A percentile compares a stretch with the other conserved stretches of the same genome.
Conservation (phyloP, 495 filamentous ascomycete species). For the Tuber calosporum region DNA sequence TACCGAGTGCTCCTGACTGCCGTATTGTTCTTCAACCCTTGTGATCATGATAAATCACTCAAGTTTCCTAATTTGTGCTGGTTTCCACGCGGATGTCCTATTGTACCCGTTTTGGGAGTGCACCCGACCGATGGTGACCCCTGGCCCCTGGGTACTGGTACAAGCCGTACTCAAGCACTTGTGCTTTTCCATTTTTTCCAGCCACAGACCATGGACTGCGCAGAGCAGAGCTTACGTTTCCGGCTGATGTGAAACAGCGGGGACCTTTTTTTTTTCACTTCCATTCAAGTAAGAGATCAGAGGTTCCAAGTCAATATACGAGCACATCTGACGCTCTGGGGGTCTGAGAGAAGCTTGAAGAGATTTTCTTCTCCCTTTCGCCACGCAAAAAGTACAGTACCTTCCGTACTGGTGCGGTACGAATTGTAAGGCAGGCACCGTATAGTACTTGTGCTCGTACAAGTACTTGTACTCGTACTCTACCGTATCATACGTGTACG, state of each 20-base stretch:
- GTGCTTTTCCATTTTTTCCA: not conserved
- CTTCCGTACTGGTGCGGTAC: not conserved
- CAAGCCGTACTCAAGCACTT: no score
- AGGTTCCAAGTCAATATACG: not conserved
- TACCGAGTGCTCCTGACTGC: no score
- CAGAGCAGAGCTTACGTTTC: not conserved
- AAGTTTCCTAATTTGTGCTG: no score
- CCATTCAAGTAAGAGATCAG: not conserved
- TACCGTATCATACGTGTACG: no score
- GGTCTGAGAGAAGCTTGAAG: not conserved
- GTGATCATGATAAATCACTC: no score
- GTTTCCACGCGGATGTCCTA: no score
- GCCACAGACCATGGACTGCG: not conserved
- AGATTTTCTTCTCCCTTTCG: not conserved
- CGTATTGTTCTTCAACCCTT: no score
- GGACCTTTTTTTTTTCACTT: not conserved
- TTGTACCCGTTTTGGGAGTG: no score
- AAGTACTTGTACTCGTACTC: no score
- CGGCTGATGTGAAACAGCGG: not conserved
- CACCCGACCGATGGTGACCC: no score
- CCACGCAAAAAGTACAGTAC: not conserved
- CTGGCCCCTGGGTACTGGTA: no score
- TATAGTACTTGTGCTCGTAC: no score
- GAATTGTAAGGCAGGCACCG: not conserved
- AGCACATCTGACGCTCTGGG: not conserved